These are phyloP conservation scores for Diutina mesorugosa DNA, from an alignment of 1,139 yeast species.

Conservation along the genomic window DNA sequence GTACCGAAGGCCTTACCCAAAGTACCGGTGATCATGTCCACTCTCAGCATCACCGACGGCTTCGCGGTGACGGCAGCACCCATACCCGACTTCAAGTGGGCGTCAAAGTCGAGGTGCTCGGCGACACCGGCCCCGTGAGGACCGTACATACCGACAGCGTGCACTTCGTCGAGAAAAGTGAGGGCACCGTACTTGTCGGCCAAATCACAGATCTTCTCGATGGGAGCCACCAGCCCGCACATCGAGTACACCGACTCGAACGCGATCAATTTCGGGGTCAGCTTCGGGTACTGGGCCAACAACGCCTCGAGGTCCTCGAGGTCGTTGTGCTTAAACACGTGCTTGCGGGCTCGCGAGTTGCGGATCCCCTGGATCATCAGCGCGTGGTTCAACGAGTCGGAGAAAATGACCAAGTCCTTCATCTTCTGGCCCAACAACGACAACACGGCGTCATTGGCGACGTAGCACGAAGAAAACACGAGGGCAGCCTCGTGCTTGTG, in stretches of 20 bases:
- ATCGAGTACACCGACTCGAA: constrained; percentile 95
- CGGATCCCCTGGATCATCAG: constrained; percentile 94
- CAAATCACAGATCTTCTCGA: constrained; percentile 81
- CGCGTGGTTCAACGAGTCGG: constrained; percentile 92
- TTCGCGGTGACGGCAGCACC: constrained; percentile 23
- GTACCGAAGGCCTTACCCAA: constrained; percentile 94
- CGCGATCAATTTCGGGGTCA: constrained; percentile 87
- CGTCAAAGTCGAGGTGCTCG: constrained; percentile 83
- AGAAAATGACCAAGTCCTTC: constrained; percentile 80
- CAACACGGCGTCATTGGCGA: constrained; percentile 94
- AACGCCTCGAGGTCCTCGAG: constrained; percentile 67
- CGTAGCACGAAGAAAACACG: constrained; percentile 91
- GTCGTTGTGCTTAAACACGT: constrained; percentile 85
- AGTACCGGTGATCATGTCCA: constrained; percentile 95
- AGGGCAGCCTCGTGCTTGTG: constrained; percentile 94
- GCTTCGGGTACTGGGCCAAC: constrained; percentile 68
- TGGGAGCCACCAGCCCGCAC: constrained; percentile 97
- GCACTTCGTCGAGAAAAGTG: constrained; percentile 95
- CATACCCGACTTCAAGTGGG: constrained; percentile 60
- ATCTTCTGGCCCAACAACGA: constrained; percentile 84
- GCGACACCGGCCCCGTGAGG: constrained; percentile 99
- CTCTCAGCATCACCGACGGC: constrained; percentile 68
- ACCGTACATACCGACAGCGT: constrained; percentile 98
- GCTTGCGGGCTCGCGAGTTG: constrained; percentile 81
- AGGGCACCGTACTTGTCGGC: constrained; percentile 97